These are phyloP conservation scores for Fomitopsis schrenkii DNA, from an alignment of 1,284 basidiomycete species.

Conservation along the genomic window DNA sequence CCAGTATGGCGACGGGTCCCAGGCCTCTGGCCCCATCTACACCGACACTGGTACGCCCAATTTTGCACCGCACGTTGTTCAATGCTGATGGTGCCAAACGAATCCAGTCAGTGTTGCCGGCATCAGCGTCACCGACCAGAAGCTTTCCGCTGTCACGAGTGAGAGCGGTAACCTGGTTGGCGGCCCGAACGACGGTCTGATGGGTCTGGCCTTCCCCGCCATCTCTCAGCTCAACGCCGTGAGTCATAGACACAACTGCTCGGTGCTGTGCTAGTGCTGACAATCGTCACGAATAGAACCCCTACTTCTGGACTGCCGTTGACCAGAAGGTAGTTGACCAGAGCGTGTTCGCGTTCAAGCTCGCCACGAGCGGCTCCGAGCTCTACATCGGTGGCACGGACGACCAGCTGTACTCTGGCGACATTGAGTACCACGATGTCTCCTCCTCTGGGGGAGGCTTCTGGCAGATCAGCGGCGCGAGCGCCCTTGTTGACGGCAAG, in stretches of 20 bases:
- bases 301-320: constrained; percentile 44
- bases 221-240: constrained; percentile 13
- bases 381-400: constrained; percentile 57
- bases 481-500: constrained; percentile 25
- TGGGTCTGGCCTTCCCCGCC: constrained; percentile 21
- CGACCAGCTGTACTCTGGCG: constrained; percentile 32
- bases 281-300: constrained; percentile 10
- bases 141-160: constrained; percentile 13
- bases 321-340: constrained; percentile 31
- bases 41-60: constrained; percentile 37
- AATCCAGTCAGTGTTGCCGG: not conserved
- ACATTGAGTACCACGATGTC: constrained; percentile 20
- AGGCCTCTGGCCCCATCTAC: constrained; percentile 46
- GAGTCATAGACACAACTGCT: not conserved
- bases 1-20: constrained; percentile 53
- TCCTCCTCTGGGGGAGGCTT: constrained; percentile 15
- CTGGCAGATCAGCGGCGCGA: constrained; percentile 38
- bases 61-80: not conserved
- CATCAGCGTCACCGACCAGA: constrained; percentile 18
- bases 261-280: not conserved
- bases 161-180: constrained; percentile 6
- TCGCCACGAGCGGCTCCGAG: constrained; percentile 39
- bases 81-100: not conserved
- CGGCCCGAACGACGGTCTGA: constrained; percentile 18
- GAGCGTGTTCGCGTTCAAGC: constrained; percentile 51